Evolutionary conservation across 2,329 filamentous ascomycete species (phyloP), one percentile per base, ranked within the genome.

Genomic region (Tolypocladium tundrense): DNA sequence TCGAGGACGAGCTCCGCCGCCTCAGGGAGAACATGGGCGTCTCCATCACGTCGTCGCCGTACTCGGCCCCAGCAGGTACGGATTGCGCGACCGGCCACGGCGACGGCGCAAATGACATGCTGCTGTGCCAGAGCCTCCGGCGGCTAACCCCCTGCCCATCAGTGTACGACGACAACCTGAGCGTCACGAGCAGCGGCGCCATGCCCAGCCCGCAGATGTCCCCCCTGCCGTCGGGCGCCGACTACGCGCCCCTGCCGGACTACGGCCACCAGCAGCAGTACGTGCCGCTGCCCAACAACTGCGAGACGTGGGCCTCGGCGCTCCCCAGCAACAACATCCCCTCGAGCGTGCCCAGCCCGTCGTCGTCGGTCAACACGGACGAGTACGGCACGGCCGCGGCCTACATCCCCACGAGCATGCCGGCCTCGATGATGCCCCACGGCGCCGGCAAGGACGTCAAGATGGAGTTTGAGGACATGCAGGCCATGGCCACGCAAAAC

Each of bases 1-100:
- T 85, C 54, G 80, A 84, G 67, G 74, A 79, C 35, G 79, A 84
- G 69, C 68, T 84, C 41, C 69, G 68, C 60, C 70, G 71, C 24
- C 66, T 81, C 59, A 73, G 73, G 63, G 74, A 80, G 63, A 73
- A 68, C 61, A 70, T 80, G 67, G 75, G 75, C 54, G 68, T 78
- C 52, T 71, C 73, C 43, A 68, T 71, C 57, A 72, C 69, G 51
- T 71, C 74, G 35, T 72, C 71, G 24, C 69, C 73, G 42, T 78
- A 77, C 64, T 73, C 74, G 56, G 65, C 58, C 50, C 60, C 69
- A 56, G 68, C 74, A 67, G 72, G 75, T 76, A 75, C 62, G 69
- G 57, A 58, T 52, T 60, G 56, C 56, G 57, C 61, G n/a, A 43
- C 59, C 58, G 56, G 59, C 58, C 57, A 58, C 48, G 41, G 52